Conservation (phyloP, 2,329 filamentous ascomycete species). For the Cephalotrichum gorgonifer region DNA sequence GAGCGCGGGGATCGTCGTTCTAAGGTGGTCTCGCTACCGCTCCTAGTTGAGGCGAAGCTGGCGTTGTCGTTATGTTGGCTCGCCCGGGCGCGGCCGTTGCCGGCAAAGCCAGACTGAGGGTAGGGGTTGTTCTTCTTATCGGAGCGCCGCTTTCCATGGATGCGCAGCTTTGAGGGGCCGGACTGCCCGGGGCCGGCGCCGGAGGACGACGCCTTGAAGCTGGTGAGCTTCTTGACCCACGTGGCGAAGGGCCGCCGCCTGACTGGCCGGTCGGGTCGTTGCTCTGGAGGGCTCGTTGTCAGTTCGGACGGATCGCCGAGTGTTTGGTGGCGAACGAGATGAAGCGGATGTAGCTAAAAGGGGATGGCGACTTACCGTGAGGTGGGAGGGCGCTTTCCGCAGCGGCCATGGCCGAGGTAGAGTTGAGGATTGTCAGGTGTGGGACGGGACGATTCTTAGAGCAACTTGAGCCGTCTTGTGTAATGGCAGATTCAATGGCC, state of each 20-base stretch:
- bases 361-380: constrained; percentile 10
- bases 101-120: constrained; percentile 61
- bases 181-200: constrained; percentile 1
- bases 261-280: constrained; percentile 8
- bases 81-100: constrained; percentile 11
- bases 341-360: not conserved
- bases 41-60: constrained; percentile 47
- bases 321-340: not conserved
- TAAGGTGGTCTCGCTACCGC: constrained; percentile 41
- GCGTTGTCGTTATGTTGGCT: constrained; percentile 29
- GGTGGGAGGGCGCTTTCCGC: constrained; percentile 10
- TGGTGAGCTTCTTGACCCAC: constrained; percentile 90
- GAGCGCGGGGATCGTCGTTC: constrained; percentile 48
- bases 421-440: not conserved
- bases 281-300: not conserved
- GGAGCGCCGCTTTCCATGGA: constrained; percentile 26
- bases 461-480: no score
- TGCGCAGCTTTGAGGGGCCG: constrained; percentile 7
- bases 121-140: constrained; percentile 83
- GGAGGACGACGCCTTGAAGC: constrained; percentile 51
- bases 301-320: not conserved
- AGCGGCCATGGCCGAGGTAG: constrained; percentile 11
- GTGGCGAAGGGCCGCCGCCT: constrained; percentile 80
- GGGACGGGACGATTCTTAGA: no score
- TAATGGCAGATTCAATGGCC: not conserved